phyloP scores from a whole-genome alignment of 192 early-diverging fungal species.

The Coemansia sp. region DNA sequence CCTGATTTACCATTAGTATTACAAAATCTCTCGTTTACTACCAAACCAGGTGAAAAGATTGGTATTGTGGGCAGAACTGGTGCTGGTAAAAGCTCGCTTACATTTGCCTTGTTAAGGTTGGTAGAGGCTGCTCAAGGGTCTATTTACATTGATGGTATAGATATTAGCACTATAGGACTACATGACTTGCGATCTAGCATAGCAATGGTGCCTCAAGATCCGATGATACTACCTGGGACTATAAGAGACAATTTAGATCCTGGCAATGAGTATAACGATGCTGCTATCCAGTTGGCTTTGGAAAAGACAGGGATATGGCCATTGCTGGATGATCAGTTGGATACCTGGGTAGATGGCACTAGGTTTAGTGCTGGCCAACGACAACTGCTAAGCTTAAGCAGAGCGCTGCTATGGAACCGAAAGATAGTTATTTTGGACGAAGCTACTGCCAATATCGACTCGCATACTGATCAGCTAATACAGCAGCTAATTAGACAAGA shows the following conservation, averaged over 20 bases:
- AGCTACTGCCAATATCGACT: constrained; percentile 58
- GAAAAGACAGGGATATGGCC: constrained; percentile 24
- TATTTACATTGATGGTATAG: constrained; percentile 57
- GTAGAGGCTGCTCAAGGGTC: constrained; percentile 54
- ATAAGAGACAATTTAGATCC: constrained; percentile 71
- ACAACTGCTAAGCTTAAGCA: constrained; percentile 57
- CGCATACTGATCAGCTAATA: constrained; percentile 59
- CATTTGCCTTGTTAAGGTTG: constrained; percentile 58
- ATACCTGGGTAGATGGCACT: constrained; percentile 14
- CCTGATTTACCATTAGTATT: constrained; percentile 25
- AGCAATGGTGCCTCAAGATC: constrained; percentile 68
- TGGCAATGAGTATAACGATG: constrained; percentile 54
- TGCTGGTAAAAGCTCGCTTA: constrained; percentile 61
- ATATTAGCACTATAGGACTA: constrained; percentile 57
- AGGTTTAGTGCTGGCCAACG: constrained; percentile 55
- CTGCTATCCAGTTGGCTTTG: constrained; percentile 64
- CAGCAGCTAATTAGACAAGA: constrained; percentile 20
- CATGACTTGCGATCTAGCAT: constrained; percentile 53
- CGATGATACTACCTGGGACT: constrained; percentile 64
- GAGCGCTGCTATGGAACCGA: constrained; percentile 48
- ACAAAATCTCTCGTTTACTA: constrained; percentile 28
- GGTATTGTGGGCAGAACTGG: constrained; percentile 51
- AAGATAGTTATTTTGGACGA: constrained; percentile 58
- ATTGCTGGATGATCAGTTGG: not conserved
- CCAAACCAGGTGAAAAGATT: constrained; percentile 55